A percentile compares a stretch with the other conserved stretches of the same genome.
Conservation (phyloP, 495 filamentous ascomycete species). For the Tuber indicum region DNA sequence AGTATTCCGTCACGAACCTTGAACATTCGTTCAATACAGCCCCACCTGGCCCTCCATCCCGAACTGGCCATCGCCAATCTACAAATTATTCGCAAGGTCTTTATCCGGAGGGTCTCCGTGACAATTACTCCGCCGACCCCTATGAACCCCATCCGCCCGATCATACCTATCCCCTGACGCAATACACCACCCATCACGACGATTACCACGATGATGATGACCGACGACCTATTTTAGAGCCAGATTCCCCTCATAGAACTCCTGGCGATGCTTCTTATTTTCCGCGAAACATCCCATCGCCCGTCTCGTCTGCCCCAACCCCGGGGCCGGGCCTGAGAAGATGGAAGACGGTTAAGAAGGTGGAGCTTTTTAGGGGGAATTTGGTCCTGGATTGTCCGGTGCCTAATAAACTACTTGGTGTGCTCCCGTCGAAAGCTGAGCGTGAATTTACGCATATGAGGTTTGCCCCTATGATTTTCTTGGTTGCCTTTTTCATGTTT, state of each 20-base stretch:
- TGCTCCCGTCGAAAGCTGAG: conserved; percentile 68
- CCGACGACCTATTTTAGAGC: conserved; percentile 55
- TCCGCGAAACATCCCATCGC: conserved; percentile 21
- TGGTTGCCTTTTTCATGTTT: neutral
- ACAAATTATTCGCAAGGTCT: conserved; percentile 16
- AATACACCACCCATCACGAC: conserved; percentile 18
- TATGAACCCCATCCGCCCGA: conserved; percentile 33
- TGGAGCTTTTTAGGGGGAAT: conserved; percentile 93
- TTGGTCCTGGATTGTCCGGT: conserved; percentile 96
- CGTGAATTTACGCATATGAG: conserved; percentile 98
- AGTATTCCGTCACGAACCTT: conserved; percentile 40
- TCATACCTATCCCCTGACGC: conserved; percentile 31
- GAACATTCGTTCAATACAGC: conserved; percentile 37
- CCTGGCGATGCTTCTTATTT: conserved; percentile 40
- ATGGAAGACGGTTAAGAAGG: conserved; percentile 98
- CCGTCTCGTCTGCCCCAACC: conserved; percentile 46
- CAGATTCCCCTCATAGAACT: conserved; percentile 53
- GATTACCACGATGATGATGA: conserved; percentile 55
- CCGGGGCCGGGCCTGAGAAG: conserved; percentile 67
- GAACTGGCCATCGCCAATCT: conserved; percentile 21
- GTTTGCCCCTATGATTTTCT: conserved; percentile 7
- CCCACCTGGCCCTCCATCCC: conserved; percentile 30
- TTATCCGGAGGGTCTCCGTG: conserved; percentile 31
- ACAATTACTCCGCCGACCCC: conserved; percentile 31
- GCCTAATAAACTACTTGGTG: conserved; percentile 76